Evolutionary conservation across 106 monocot species (phyloP), one percentile per base, ranked within the genome.

Genomic region (Hemerocallis citrina): DNA sequence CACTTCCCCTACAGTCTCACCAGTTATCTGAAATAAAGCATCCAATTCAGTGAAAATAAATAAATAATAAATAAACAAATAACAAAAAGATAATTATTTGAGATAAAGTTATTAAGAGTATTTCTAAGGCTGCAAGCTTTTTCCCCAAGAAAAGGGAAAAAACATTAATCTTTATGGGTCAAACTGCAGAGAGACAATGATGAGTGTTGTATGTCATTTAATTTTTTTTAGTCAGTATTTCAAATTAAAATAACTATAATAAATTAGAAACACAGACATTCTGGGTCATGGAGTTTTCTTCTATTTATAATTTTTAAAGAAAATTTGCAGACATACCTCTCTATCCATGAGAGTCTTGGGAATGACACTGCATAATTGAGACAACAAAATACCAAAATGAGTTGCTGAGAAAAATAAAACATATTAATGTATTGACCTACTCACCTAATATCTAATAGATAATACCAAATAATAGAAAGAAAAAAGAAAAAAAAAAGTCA

Each of bases 261-360:
- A 57, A 31, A 57, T 34, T 33, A 39, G 17, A 59, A 24, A 59
- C 31, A 54, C 10, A 51, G 13, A 12, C 27, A 27, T 51, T 51
- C 27, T 12, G 27, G 5, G 14, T 27, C 7, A 28, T n/a, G 31
- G 31, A 32, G 29, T 2, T n/a, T 54, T 54, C n/a, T 54, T 28
- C 29, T 51, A 11, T 27, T 49, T 49, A 49, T 34, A n/a, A 25
- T 23, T 37, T 34, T 41, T 13, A 22, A 20, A 16, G 19, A 51
- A 2, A 63, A n/a, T n/a, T 45, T 34, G 27, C 3, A 68, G 68
- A 62, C 46, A 63, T 73, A 92, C 92, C 86, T 86, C 92, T 78
- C 72, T 64, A 40, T 79, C 76, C 92, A 92, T 92, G 75, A 92
- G 92, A 52, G 83, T 92, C 85, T 83, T 92, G 74, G 86, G 91